These are phyloP conservation scores for Teratosphaeria pseudoeucalypti DNA, from an alignment of 2,329 filamentous ascomycete genomes.

Conservation along the genomic window DNA sequence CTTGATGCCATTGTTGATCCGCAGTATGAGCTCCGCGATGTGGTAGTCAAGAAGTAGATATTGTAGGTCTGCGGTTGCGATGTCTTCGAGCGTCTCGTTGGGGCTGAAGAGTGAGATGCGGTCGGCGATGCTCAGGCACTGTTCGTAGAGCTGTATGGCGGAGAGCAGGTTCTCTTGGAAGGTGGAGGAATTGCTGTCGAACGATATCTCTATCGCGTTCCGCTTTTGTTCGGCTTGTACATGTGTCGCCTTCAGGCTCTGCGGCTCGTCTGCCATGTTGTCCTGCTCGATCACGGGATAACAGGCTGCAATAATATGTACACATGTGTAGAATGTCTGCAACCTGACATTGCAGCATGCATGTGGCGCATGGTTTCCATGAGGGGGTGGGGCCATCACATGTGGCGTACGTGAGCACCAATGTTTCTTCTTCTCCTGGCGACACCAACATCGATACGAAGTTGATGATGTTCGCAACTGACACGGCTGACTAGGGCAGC, in stretches of 20 bases:
- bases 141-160: conserved; percentile 61
- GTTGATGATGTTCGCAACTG: background rate
- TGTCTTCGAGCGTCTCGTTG: conserved; percentile 82
- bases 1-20: conserved; percentile 47
- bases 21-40: conserved; percentile 69
- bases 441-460: background rate
- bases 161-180: conserved; percentile 59
- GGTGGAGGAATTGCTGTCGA: conserved; percentile 52
- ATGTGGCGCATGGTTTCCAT: background rate
- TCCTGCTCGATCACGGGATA: background rate
- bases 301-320: background rate
- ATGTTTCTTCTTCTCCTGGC: background rate
- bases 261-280: conserved; percentile 37
- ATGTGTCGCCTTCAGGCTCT: conserved; percentile 46
- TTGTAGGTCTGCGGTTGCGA: conserved; percentile 73
- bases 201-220: conserved; percentile 49
- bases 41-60: conserved; percentile 69
- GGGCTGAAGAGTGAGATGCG: conserved; percentile 74
- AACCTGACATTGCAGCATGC: background rate
- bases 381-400: background rate
- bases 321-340: background rate
- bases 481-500: background rate
- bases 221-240: conserved; percentile 45
- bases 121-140: conserved; percentile 59
- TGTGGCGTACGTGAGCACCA: background rate